Base-by-base conservation (phyloP, 2,329 filamentous ascomycete species). In the Emydomyces testavorans region DNA sequence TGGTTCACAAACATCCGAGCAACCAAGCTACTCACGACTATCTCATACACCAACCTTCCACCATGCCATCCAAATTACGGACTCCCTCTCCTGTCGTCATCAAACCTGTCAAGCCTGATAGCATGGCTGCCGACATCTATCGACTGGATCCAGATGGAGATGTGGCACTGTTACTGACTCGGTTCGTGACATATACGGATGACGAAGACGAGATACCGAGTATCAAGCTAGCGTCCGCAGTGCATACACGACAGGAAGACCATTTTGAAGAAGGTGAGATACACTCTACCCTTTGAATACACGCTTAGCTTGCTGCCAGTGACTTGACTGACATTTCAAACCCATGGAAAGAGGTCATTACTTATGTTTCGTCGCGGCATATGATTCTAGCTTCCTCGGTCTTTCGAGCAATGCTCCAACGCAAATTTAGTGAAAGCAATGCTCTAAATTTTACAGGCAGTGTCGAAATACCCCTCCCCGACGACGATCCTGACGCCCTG, bases 401-500 rank as follows among this genome's bases (percentile, higher is more conserved):
- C 3, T 54, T 54, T 47, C 51, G 53, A 21, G 53, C 49, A 11
- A 54, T 54, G 53, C 49, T 54, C 11, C 49, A 53, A 28, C 51
- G 48, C 16, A 50, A 45, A 29, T 54, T 54, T 20, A 50, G 32
- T 29, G 53, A 54, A 40, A 50, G 53, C 39, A 50, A 49, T 24
- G 34, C 35, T 3, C 26, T 54, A 21, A 41, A 40, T 4, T 15
- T 37, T 21, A 52, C 46, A 8, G 52, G 52, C 8, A 52, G 46
- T 3, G 52, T 54, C 3, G 46, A 54, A 34, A 49, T 55, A 26
- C 35, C 45, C 11, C 52, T 67, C 0, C 62, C 63, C 0, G 59
- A 63, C 2, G 64, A 67, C 36, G 56, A 60, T 7, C 58, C 57
- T 0, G 49, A 55, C 13, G 52, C 60, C 1, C 53, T 65, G 37